Evolutionary conservation across 306 rosid species (phyloP).

Genomic region (Bauhinia variegata): DNA sequence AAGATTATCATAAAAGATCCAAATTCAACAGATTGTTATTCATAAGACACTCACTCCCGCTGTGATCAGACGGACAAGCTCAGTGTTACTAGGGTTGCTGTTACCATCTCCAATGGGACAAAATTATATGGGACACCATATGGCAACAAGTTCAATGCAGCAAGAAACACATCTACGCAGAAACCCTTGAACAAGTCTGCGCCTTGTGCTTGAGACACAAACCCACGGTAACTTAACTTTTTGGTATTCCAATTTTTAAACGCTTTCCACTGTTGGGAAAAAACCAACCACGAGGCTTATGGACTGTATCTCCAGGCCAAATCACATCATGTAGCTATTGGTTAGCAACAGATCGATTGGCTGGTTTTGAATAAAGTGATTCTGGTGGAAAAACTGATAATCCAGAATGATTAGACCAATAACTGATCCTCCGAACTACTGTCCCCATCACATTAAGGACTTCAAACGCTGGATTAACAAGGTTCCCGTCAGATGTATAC

Average conservation of each 20-base stretch:
- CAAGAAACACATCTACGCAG: constrained; percentile 85
- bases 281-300: constrained; percentile 93
- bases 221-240: constrained; percentile 60
- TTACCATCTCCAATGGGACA: constrained; percentile 64
- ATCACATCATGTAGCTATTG: constrained; percentile 50
- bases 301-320: constrained; percentile 82
- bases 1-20: constrained; percentile 29
- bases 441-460: constrained; percentile 77
- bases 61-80: constrained; percentile 68
- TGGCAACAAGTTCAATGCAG: constrained; percentile 78
- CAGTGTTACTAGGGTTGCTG: constrained; percentile 59
- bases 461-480: constrained; percentile 77
- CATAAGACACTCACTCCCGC: constrained; percentile 69
- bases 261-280: constrained; percentile 85
- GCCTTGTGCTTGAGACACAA: constrained; percentile 55
- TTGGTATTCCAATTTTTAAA: constrained; percentile 80
- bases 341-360: constrained; percentile 50
- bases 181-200: constrained; percentile 72
- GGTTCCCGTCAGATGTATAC: constrained; percentile 59
- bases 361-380: constrained; percentile 53
- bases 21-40: constrained; percentile 18
- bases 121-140: constrained; percentile 83
- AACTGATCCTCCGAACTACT: constrained; percentile 71
- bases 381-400: constrained; percentile 68
- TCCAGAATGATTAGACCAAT: constrained; percentile 92